phyloP scores from a whole-genome alignment of 768 basidiomycete species.

The Lentinula boryana region DNA sequence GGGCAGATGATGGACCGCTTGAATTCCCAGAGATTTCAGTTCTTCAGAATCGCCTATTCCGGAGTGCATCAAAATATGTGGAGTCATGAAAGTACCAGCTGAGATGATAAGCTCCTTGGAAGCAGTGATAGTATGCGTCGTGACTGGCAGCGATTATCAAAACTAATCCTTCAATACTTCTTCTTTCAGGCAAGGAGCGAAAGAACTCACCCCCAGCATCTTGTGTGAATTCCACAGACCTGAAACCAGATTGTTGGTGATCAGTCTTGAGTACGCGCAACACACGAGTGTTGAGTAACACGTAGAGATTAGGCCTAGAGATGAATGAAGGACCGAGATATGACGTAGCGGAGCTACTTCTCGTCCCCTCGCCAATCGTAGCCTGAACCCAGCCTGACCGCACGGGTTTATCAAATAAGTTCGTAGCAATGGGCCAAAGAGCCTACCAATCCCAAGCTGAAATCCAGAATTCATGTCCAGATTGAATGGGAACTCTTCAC shows the following conservation, averaged over 20 bases:
- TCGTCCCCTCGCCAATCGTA: slow-evolving; percentile 14
- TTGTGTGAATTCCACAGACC: slow-evolving; percentile 5
- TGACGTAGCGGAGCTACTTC: slow-evolving; percentile 21
- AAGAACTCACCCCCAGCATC: not conserved
- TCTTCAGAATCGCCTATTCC: slow-evolving; percentile 15
- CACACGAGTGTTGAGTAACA: slow-evolving; percentile 9
- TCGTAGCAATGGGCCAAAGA: not conserved
- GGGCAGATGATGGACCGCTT: slow-evolving; percentile 23
- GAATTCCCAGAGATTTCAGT: slow-evolving; percentile 18
- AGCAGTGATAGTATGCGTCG: slow-evolving; percentile 8
- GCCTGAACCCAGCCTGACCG: slow-evolving; percentile 19
- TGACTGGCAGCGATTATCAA: not conserved
- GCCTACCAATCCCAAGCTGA: slow-evolving; percentile 22
- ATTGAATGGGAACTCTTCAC: slow-evolving; percentile 23
- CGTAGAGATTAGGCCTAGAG: slow-evolving; percentile 14
- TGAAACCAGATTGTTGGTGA: not conserved
- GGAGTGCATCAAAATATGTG: slow-evolving; percentile 17
- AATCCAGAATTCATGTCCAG: slow-evolving; percentile 25
- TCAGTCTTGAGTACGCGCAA: slow-evolving; percentile 2
- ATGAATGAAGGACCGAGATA: slow-evolving; percentile 18
- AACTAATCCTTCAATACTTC: no score
- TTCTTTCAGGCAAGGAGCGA: no score
- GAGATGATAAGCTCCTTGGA: slow-evolving; percentile 19
- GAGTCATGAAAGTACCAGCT: slow-evolving; percentile 21
- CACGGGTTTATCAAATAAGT: not conserved